phyloP scores from a whole-genome alignment of 257 asterid genomes.

The Solanum lycopersicoides region DNA sequence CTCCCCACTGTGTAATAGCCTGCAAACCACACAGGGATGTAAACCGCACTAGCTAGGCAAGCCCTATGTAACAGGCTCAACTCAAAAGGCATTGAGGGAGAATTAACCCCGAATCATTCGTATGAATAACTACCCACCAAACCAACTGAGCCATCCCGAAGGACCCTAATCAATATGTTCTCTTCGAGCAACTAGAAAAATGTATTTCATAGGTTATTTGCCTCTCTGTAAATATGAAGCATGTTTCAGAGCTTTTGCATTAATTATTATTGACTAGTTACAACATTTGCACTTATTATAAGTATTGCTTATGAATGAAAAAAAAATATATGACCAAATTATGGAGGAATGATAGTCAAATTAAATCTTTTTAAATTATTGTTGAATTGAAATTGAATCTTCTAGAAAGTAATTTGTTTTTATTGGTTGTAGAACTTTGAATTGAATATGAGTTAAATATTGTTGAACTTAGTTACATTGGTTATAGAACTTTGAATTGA shows the following conservation, averaged over 20 bases:
- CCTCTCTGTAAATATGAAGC: not conserved
- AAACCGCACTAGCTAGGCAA: no score
- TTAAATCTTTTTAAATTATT: no score
- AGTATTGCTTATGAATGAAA: not conserved
- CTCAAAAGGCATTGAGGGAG: no score
- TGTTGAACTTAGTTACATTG: no score
- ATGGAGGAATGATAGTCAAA: not conserved
- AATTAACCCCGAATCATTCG: no score
- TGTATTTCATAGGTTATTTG: no score
- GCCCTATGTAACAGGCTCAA: no score
- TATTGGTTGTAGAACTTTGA: not conserved
- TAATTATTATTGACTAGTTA: not conserved
- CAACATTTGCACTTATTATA: not conserved
- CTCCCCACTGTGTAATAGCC: no score
- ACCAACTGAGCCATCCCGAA: no score
- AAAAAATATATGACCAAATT: not conserved
- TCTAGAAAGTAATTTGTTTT: not conserved
- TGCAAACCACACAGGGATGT: no score
- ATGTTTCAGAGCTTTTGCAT: not conserved
- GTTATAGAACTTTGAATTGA: not conserved
- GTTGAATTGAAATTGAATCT: not conserved
- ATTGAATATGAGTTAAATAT: no score
- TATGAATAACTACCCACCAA: no score
- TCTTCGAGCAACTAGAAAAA: not conserved
- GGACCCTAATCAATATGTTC: not conserved